These are phyloP conservation scores for Microdochium paspali DNA, from an alignment of 2,329 filamentous ascomycete genomes.

Conservation along the genomic window DNA sequence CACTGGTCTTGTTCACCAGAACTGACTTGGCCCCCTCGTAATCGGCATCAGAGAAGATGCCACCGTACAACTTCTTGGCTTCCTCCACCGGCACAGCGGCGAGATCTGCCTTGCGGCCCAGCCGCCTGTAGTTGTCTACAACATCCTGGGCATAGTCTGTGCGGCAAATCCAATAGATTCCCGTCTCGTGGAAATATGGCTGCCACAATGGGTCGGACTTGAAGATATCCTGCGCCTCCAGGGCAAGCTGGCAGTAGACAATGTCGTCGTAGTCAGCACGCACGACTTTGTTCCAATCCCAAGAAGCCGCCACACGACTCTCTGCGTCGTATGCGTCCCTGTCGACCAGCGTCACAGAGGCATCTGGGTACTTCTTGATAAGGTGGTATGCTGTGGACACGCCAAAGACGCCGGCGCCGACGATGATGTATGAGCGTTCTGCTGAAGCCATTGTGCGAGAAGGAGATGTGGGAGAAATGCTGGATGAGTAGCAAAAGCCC, in stretches of 20 bases:
- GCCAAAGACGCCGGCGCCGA: slow-evolving; percentile 58
- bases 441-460: not conserved
- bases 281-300: slow-evolving; percentile 66
- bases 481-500: not conserved
- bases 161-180: slow-evolving; percentile 47
- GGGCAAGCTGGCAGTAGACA: slow-evolving; percentile 52
- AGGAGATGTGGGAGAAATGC: not conserved
- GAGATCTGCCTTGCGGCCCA: slow-evolving; percentile 28
- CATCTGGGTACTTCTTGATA: slow-evolving; percentile 36
- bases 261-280: slow-evolving; percentile 59
- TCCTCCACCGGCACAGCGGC: slow-evolving; percentile 34
- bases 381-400: slow-evolving; percentile 57
- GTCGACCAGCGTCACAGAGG: slow-evolving; percentile 48
- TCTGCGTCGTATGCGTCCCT: slow-evolving; percentile 39
- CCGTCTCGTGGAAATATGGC: slow-evolving; percentile 48
- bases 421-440: slow-evolving; percentile 39
- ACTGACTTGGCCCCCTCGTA: slow-evolving; percentile 50
- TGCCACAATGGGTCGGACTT: slow-evolving; percentile 45
- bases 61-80: slow-evolving; percentile 41
- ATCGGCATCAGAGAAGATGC: slow-evolving; percentile 50
- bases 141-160: slow-evolving; percentile 41
- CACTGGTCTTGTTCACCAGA: slow-evolving; percentile 50
- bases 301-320: slow-evolving; percentile 49
- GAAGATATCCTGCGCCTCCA: slow-evolving; percentile 58
- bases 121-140: slow-evolving; percentile 39